phyloP scores from a whole-genome alignment of 202 grass and related monocot species.

The Cymbopogon flexuosus region DNA sequence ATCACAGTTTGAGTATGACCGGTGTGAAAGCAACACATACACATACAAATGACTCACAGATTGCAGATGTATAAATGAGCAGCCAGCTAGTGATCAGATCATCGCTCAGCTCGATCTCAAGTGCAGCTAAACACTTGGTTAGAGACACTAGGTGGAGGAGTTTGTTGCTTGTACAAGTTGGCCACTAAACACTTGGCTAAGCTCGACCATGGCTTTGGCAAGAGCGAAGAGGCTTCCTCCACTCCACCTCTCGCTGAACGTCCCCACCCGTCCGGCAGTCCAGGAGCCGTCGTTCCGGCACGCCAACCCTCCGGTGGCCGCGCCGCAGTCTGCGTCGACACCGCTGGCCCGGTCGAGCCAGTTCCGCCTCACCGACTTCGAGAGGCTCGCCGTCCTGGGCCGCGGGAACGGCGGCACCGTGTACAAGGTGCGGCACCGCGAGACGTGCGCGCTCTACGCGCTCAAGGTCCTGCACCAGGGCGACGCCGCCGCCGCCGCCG shows the following conservation, averaged over 20 bases:
- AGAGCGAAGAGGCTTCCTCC: slow-evolving; percentile 42
- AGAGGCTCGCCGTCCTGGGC: slow-evolving; percentile 60
- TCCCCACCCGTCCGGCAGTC: slow-evolving; percentile 32
- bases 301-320: background rate
- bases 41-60: background rate
- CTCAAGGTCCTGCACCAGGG: slow-evolving; percentile 57
- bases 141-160: background rate
- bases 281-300: slow-evolving; percentile 5
- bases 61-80: slow-evolving; percentile 29
- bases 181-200: background rate
- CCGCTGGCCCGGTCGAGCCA: slow-evolving; percentile 1
- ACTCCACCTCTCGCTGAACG: slow-evolving; percentile 54
- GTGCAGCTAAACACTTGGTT: background rate
- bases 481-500: background rate
- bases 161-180: background rate
- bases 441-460: slow-evolving; percentile 48
- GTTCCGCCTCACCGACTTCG: slow-evolving; percentile 54
- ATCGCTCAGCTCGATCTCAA: background rate
- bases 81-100: background rate
- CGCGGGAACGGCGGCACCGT: slow-evolving; percentile 73
- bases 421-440: slow-evolving; percentile 66
- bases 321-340: background rate
- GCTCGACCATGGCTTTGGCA: slow-evolving; percentile 31
- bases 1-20: slow-evolving; percentile 1
- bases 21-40: slow-evolving; percentile 4